Evolutionary conservation across 2,329 filamentous ascomycete species (phyloP), one percentile per base, ranked within the genome.

Genomic region (Penicillium sp.): DNA sequence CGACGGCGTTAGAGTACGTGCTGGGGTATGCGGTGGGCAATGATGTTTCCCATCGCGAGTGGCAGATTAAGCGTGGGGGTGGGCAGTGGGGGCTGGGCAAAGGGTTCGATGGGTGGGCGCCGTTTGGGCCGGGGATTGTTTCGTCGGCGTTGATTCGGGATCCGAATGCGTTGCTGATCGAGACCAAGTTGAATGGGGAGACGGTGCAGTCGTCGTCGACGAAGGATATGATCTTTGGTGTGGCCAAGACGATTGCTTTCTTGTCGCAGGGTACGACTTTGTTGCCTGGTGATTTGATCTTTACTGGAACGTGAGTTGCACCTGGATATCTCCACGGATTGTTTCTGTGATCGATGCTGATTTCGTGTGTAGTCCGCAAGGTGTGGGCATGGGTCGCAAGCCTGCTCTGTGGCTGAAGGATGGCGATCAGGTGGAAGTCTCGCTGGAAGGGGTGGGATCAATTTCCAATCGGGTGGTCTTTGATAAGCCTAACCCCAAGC

Each of bases 31-130:
- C 87, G 2, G 83, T 90, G 36, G 89, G 89, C 55, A 90, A 94
- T 74, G 90, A 94, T 72, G 84, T 94, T n/a, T 91, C 87, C 11
- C 89, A 91, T 75, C 85, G 90, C 41, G 88, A 91, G 64, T 92
- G 89, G 87, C 89, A 91, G 75, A 74, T 90, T 60, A 83, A 87
- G 72, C 82, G 81, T 41, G 87, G 87, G 16, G 87, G 87, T 16
- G 83, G 87, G 1, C 89, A 91, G 75, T 91, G 88, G 88, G 83
- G 82, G 0, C 77, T 90, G 14, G 89, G 88, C 39, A 92, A 92
- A 73, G 86, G 88, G 3, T 91, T 90, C 63, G 89, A 92, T 73
- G 87, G 86, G 14, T 92, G 89, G 87, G 89, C 87, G 5, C 89
- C 89, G 0, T 88, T 85, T 66, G 89, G 89, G 0, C 89, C 89